A percentile compares a stretch with the other conserved stretches of the same genome.
Evolutionary conservation across 75 land plant genomes (phyloP).

Genomic region (Pinus albicaulis): DNA sequence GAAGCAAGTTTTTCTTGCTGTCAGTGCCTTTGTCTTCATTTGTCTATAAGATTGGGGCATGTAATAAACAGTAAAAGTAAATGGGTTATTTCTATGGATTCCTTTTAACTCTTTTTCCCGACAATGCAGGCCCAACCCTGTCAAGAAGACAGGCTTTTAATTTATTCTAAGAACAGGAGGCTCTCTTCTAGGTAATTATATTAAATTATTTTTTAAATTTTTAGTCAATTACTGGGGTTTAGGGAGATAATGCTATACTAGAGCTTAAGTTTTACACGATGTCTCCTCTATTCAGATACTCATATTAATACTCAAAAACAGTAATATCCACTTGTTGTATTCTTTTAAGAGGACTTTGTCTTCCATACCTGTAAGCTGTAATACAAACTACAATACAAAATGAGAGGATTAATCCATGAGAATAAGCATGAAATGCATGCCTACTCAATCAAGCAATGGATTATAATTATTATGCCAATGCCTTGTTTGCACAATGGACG

Average conservation of each 20-base stretch:
- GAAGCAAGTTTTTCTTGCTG: not conserved
- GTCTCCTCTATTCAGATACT: not conserved
- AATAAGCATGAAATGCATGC: too few species aligned
- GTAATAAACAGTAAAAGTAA: not conserved
- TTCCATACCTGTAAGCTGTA: too few species aligned
- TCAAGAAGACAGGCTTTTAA: conserved; percentile 16
- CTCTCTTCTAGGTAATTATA: conserved; percentile 17
- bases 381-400: too few species aligned
- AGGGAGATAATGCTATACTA: not conserved
- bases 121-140: conserved; percentile 26
- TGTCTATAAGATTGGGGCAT: not conserved
- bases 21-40: not conserved
- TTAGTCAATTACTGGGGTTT: not conserved
- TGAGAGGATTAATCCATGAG: too few species aligned
- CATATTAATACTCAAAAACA: too few species aligned
- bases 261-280: not conserved
- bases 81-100: not conserved
- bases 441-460: too few species aligned
- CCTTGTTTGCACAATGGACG: too few species aligned
- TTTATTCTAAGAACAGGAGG: conserved; percentile 23
- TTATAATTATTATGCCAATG: too few species aligned
- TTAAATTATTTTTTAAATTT: not conserved
- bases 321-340: too few species aligned
- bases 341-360: too few species aligned
- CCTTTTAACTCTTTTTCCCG: not conserved